A percentile compares a stretch with the other conserved stretches of the same genome.
These are phyloP conservation scores for Cercospora sesami DNA, from an alignment of 2,329 filamentous ascomycete species.

Conservation along the genomic window DNA sequence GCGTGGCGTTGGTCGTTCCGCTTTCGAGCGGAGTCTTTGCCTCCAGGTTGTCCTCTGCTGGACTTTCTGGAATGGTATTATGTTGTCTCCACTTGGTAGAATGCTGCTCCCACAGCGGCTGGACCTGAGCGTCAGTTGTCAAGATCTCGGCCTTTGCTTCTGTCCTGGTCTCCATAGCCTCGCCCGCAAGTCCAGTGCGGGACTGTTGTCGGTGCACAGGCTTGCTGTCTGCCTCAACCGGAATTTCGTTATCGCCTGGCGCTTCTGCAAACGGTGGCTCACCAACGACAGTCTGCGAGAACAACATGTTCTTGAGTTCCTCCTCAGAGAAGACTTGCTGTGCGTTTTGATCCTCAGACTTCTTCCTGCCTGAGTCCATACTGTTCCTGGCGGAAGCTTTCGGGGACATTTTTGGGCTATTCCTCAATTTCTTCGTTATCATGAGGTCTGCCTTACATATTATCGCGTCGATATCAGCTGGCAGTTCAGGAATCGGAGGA, in stretches of 20 bases:
- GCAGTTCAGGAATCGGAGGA: slow-evolving; percentile 37
- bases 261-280: slow-evolving; percentile 6
- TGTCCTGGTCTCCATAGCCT: not conserved
- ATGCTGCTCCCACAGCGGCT: slow-evolving; percentile 36
- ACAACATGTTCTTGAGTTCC: slow-evolving; percentile 4
- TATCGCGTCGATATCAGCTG: slow-evolving; percentile 33
- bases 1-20: slow-evolving; percentile 1
- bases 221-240: slow-evolving; percentile 9
- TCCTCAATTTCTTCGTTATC: slow-evolving; percentile 32
- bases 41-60: slow-evolving; percentile 1
- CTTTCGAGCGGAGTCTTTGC: slow-evolving; percentile 10
- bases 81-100: slow-evolving; percentile 34
- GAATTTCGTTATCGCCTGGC: slow-evolving; percentile 9
- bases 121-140: slow-evolving; percentile 23
- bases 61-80: slow-evolving; percentile 24
- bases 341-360: not conserved
- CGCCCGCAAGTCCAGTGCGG: slow-evolving; percentile 6
- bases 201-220: slow-evolving; percentile 1
- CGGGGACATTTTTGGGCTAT: slow-evolving; percentile 27
- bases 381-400: slow-evolving; percentile 28
- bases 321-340: slow-evolving; percentile 1
- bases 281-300: slow-evolving; percentile 9
- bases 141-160: slow-evolving; percentile 18
- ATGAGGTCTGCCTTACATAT: slow-evolving; percentile 32
- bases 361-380: slow-evolving; percentile 22